These are phyloP conservation scores for Epicoccum sorghinum DNA, from an alignment of 2,329 filamentous ascomycete species.

Conservation along the genomic window DNA sequence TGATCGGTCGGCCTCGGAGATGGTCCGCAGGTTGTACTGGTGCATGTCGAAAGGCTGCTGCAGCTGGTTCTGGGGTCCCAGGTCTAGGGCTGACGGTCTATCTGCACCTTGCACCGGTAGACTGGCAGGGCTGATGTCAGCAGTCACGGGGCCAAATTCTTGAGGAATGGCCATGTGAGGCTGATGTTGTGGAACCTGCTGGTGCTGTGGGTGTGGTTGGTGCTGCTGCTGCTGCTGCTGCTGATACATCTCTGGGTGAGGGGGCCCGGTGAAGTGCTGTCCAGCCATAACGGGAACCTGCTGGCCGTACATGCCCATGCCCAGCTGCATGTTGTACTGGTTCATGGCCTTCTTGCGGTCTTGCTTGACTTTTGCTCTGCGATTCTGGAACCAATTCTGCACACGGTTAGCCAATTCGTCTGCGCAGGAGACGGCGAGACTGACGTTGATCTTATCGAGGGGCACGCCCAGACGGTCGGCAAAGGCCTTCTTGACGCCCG, in stretches of 20 bases:
- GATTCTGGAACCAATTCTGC: slow-evolving; percentile 62
- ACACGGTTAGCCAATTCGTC: slow-evolving; percentile 35
- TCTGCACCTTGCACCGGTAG: slow-evolving; percentile 42
- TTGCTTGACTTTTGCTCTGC: slow-evolving; percentile 59
- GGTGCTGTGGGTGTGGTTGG: slow-evolving; percentile 6
- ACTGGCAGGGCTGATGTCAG: slow-evolving; percentile 46
- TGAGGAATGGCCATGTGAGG: slow-evolving; percentile 36
- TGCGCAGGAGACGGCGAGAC: slow-evolving; percentile 27
- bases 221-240: slow-evolving; percentile 5
- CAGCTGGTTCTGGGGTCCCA: slow-evolving; percentile 38
- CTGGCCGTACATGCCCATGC: slow-evolving; percentile 26
- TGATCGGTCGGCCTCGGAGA: slow-evolving; percentile 40
- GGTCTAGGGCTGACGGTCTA: slow-evolving; percentile 38
- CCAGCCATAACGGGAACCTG: slow-evolving; percentile 32
- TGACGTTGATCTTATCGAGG: slow-evolving; percentile 60
- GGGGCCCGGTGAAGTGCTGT: slow-evolving; percentile 21
- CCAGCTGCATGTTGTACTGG: slow-evolving; percentile 45
- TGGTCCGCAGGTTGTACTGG: slow-evolving; percentile 38
- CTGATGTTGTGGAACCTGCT: slow-evolving; percentile 24
- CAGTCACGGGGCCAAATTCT: slow-evolving; percentile 35
- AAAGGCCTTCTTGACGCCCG: slow-evolving; percentile 57
- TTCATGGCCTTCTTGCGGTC: slow-evolving; percentile 56
- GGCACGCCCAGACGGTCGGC: slow-evolving; percentile 56
- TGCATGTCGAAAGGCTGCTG: slow-evolving; percentile 46
- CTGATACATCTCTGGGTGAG: slow-evolving; percentile 15